Base-by-base conservation (phyloP, 495 filamentous ascomycete genomes). In the Penicillium cataractarum region DNA sequence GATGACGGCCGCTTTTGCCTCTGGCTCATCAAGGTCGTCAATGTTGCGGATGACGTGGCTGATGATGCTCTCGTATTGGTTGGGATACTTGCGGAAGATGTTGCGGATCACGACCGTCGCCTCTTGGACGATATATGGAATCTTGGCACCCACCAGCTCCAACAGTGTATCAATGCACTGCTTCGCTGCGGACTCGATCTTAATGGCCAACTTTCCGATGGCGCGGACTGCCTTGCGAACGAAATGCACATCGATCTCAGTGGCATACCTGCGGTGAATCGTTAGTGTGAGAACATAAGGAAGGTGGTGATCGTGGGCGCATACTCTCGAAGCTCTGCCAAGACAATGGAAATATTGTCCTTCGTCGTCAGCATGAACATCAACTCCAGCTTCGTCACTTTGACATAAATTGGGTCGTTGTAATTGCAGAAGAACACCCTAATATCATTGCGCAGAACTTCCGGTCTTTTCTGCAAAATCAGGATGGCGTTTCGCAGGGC, bases 391-490 rank as follows among this genome's bases (percentile, higher is more conserved):
- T 99, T 99, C 13, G 96, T 98, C 65, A 99, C 95, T 76, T 99
- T 99, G 79, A 99, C 95, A 70, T 99, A 99, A 58, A 98, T 98
- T 0, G 96, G 95, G 70, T 99, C 95, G 67, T 99, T 99, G 80
- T 99, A 99, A 83, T 99, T 99, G 85, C 95, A 99, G 77, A 99
- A 99, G 78, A 99, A 99, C 49, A 98, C 94, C 12, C 95, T 85
- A 60, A 99, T 97, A 76, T 99, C 95, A 75, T 97, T 98, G 40
- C 95, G 86, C 8, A 99, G 80, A 3, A 99, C 93, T 65, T 98
- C 95, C 1, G 95, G 95, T 56, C 93, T 84, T 63, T 95, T 86
- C 73, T 99, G 95, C 52, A 99, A 79, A 63, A 99, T 97, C 17
- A 99, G 80, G 17, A 98, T 83, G 5, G 96, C 96, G 77, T 99